Conservation (phyloP, 2,329 filamentous ascomycete species). For the Sclerotinia trifoliorum region DNA sequence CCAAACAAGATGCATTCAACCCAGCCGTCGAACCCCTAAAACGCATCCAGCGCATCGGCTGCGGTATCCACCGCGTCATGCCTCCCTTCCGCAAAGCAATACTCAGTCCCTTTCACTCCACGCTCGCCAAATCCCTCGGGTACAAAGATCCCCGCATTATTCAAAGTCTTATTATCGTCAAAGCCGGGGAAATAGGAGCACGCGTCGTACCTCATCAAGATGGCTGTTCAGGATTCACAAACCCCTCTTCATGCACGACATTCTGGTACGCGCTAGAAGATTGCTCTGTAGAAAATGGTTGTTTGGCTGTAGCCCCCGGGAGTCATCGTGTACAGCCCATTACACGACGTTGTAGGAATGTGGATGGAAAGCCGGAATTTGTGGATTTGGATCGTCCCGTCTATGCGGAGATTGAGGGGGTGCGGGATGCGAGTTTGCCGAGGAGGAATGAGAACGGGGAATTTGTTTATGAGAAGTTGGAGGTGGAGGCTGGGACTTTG, state of each 20-base stretch:
- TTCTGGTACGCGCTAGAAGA: constrained; percentile 18
- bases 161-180: constrained; percentile 14
- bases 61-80: constrained; percentile 11
- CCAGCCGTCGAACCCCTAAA: neutral
- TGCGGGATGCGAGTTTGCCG: neutral
- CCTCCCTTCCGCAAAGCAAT: constrained; percentile 1
- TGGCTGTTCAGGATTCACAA: constrained; percentile 14
- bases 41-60: constrained; percentile 14
- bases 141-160: constrained; percentile 6
- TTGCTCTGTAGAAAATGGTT: constrained; percentile 5
- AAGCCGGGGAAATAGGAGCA: constrained; percentile 4
- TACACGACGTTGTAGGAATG: neutral
- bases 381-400: neutral
- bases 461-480: constrained; percentile 11
- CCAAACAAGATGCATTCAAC: neutral
- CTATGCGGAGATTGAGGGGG: neutral
- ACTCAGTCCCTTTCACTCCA: neutral
- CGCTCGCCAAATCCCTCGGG: constrained; percentile 1
- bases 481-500: constrained; percentile 8
- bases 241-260: constrained; percentile 7
- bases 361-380: neutral
- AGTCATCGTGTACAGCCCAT: neutral
- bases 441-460: neutral
- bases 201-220: constrained; percentile 13
- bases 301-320: neutral